These are phyloP conservation scores for Erodium moschatum DNA, from an alignment of 441 rosid genomes.

Conservation along the genomic window DNA sequence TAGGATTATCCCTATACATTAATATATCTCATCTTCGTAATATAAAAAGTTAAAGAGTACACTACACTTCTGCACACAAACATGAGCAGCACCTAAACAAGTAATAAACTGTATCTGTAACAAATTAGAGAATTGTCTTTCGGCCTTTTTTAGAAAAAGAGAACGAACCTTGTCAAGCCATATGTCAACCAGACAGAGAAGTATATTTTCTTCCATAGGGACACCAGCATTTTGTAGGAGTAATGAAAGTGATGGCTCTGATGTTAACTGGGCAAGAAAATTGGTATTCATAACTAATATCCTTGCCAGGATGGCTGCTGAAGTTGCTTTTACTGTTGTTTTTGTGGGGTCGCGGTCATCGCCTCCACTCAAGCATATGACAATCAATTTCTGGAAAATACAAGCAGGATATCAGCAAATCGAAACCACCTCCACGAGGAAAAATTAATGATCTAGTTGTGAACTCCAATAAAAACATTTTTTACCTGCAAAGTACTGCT, in stretches of 20 bases:
- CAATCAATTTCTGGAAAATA: slow-evolving; percentile 59
- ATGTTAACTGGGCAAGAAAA: slow-evolving; percentile 77
- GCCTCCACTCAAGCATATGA: slow-evolving; percentile 77
- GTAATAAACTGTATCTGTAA: neutral
- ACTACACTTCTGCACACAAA: neutral
- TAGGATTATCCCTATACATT: neutral
- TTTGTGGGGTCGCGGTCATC: slow-evolving; percentile 78
- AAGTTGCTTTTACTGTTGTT: slow-evolving; percentile 70
- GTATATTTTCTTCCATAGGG: slow-evolving; percentile 55
- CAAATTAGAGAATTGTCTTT: neutral
- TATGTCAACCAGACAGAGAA: slow-evolving; percentile 77
- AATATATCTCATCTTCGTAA: neutral
- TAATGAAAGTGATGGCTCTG: slow-evolving; percentile 65
- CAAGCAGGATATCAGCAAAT: slow-evolving; percentile 17
- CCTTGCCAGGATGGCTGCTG: slow-evolving; percentile 87
- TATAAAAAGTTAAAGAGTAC: neutral
- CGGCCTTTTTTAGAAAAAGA: neutral
- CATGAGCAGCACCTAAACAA: neutral
- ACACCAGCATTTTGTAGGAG: slow-evolving; percentile 72
- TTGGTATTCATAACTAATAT: slow-evolving; percentile 87
- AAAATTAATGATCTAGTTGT: slow-evolving; percentile 8
- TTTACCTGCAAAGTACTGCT: slow-evolving; percentile 73
- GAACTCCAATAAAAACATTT: slow-evolving; percentile 13
- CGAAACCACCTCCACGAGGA: slow-evolving; percentile 12
- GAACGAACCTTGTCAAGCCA: slow-evolving; percentile 87